Base-by-base conservation (phyloP, 345 rosid species). In the Moricandia moricandioides region DNA sequence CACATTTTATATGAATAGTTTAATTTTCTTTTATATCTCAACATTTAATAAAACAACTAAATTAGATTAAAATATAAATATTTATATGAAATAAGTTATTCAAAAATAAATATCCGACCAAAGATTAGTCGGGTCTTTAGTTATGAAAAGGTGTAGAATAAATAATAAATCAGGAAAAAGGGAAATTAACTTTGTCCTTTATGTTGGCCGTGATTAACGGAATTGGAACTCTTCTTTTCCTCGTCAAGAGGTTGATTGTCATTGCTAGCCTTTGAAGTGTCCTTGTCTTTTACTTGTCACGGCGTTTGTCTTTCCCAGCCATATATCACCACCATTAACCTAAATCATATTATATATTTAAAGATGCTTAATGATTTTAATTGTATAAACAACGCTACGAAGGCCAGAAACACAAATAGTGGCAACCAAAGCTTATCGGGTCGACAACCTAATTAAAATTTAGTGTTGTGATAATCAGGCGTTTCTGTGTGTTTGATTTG, bases 121-220 rank as follows among this genome's bases (percentile, higher is more conserved):
- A 45, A 45, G 1, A n/a, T 43, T 43, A 43, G 49, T 12, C 16
- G 49, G 49, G 14, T 43, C 12, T 39, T n/a, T 39, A 40, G 17
- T 45, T 45, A 45, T n/a, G 14, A 47, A 45, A 47, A 47, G 52
- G 18, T 47, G 51, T n/a, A 45, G 51, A 65, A 45, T 13, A 45
- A n/a, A 47, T 7, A 45, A 45, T 13, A 7, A 60, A 13, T n/a
- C 65, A 45, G 17, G 35, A 33, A 63, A 58, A 59, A 24, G 4
- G 26, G 3, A 13, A 56, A 30, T 14, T 16, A 1, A 61, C 1
- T 47, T 47, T 18, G 63, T 75, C 34, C 69, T 61, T 69, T 52
- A 61, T 51, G 63, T 62, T 61, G 69, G 73, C 34, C 79, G 74
- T 75, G 69, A 75, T 75, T 75, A 68, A 27, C 79, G 79, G 79